Conservation (phyloP, 2,329 filamentous ascomycete species). For the Massarina eburnea region DNA sequence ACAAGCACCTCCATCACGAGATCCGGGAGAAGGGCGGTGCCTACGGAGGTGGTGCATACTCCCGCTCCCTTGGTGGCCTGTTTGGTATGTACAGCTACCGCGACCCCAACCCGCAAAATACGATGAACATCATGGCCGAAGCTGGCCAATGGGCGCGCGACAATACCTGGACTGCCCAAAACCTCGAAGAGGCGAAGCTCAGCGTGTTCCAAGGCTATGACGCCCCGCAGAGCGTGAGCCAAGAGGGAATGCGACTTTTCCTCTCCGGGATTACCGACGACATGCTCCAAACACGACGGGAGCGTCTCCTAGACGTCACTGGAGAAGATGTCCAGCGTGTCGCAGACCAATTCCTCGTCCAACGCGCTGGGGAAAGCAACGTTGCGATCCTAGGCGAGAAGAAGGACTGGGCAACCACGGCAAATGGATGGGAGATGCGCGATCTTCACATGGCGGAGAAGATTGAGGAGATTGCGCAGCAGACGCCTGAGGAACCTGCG, state of each 20-base stretch:
- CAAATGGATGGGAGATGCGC: constrained; percentile 71
- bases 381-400: constrained; percentile 80
- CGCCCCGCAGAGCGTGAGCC: constrained; percentile 81
- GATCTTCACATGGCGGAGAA: constrained; percentile 66
- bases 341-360: constrained; percentile 79
- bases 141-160: constrained; percentile 83
- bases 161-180: constrained; percentile 76
- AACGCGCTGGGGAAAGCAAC: constrained; percentile 64
- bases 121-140: constrained; percentile 78
- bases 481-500: constrained; percentile 19
- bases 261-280: constrained; percentile 81
- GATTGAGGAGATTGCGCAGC: constrained; percentile 24
- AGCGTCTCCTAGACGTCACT: constrained; percentile 83
- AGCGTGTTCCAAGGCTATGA: constrained; percentile 91
- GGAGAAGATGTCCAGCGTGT: constrained; percentile 76
- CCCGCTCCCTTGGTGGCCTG: constrained; percentile 74
- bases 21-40: constrained; percentile 97
- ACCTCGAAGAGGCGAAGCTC: constrained; percentile 94
- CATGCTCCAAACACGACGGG: constrained; percentile 83
- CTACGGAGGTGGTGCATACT: constrained; percentile 89
- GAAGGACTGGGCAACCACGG: constrained; percentile 67
- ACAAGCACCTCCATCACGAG: constrained; percentile 95
- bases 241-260: constrained; percentile 85
- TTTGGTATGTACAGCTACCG: constrained; percentile 98
- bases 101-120: constrained; percentile 91